Percentiles rank a stretch among this genome's conserved stretches.
These are phyloP conservation scores for Triticum turgidum DNA, from an alignment of 176 grass and related monocot genomes.

Conservation along the genomic window DNA sequence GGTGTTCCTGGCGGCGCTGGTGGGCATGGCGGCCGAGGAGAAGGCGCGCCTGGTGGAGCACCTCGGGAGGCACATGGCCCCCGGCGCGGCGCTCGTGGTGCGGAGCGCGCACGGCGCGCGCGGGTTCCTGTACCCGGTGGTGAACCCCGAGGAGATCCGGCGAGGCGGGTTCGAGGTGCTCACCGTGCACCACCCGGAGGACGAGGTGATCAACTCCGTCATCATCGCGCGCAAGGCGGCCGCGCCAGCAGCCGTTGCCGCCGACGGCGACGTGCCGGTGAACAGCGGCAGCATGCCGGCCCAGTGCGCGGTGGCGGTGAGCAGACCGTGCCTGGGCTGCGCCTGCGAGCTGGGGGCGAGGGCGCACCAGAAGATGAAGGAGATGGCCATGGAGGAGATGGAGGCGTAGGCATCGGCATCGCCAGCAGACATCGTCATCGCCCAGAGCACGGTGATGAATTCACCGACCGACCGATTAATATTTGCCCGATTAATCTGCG, in stretches of 20 bases:
- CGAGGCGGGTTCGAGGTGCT: slow-evolving; percentile 73
- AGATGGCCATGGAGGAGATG: slow-evolving; percentile 66
- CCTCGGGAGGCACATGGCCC: slow-evolving; percentile 68
- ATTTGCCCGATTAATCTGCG: neutral
- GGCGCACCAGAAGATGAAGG: slow-evolving; percentile 76
- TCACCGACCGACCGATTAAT: neutral
- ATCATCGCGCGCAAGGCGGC: slow-evolving; percentile 74
- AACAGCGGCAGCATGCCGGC: neutral
- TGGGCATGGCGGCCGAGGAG: slow-evolving; percentile 67
- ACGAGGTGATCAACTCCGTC: slow-evolving; percentile 97
- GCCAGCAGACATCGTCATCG: neutral
- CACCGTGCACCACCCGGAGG: slow-evolving; percentile 72
- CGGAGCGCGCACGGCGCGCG: slow-evolving; percentile 88
- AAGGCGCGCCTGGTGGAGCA: slow-evolving; percentile 69
- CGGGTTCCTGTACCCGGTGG: slow-evolving; percentile 86
- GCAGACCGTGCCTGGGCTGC: slow-evolving; percentile 39
- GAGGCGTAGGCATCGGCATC: slow-evolving; percentile 29
- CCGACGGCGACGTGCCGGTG: neutral
- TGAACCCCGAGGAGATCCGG: slow-evolving; percentile 59
- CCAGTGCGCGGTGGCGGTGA: slow-evolving; percentile 32
- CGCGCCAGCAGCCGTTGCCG: neutral
- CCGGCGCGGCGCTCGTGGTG: slow-evolving; percentile 66
- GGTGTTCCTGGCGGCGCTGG: slow-evolving; percentile 95
- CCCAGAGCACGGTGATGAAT: neutral
- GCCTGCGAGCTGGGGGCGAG: slow-evolving; percentile 65